phyloP scores from a whole-genome alignment of 768 basidiomycete genomes.

The Tulasnella sp. region DNA sequence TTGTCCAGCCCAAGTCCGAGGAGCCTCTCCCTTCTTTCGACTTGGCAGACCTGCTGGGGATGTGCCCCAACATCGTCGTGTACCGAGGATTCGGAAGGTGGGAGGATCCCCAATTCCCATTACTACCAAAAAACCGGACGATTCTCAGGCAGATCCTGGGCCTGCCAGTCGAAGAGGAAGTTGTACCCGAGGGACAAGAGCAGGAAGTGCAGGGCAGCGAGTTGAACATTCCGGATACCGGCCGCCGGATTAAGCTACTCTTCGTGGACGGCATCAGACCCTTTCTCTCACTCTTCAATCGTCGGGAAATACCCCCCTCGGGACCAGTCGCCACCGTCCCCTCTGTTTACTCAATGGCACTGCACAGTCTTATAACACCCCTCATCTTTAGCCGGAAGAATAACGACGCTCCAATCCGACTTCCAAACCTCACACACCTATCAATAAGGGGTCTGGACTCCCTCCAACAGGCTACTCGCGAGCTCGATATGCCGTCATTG shows the following conservation, averaged over 20 bases:
- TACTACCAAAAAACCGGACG: background rate
- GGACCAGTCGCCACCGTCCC: background rate
- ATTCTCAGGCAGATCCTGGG: background rate
- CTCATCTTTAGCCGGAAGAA: too few relatives aligned
- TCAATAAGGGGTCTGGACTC: background rate
- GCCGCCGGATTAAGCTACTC: background rate
- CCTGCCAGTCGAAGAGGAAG: background rate
- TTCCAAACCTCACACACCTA: background rate
- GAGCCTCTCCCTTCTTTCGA: background rate
- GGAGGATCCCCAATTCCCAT: background rate
- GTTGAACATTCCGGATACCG: background rate
- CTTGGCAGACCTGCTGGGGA: background rate
- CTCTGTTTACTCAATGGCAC: background rate
- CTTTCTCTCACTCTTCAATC: too few relatives aligned
- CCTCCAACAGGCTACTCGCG: background rate
- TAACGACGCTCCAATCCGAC: background rate
- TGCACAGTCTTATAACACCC: background rate
- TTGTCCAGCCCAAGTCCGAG: background rate
- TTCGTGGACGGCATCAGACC: background rate
- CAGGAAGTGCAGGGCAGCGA: background rate
- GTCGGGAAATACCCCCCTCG: too few relatives aligned
- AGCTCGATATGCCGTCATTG: background rate
- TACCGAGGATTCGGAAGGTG: background rate
- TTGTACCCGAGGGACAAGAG: too few relatives aligned
- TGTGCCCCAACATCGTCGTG: background rate